A percentile compares a stretch with the other conserved stretches of the same genome.
Conservation (phyloP, 1,284 basidiomycete genomes). For the Ceratobasidium sp. region DNA sequence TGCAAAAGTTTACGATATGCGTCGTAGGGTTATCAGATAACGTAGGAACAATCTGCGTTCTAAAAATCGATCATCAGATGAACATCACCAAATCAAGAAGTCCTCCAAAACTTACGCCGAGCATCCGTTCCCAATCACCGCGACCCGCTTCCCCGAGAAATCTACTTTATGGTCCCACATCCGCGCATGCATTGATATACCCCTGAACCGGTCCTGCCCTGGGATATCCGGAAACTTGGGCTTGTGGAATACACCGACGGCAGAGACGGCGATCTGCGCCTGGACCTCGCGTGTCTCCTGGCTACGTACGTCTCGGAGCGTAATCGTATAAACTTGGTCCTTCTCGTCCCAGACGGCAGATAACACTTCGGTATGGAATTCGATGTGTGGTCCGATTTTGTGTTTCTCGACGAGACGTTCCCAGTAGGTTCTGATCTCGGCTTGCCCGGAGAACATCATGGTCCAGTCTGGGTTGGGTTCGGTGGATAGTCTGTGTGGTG, state of each 20-base stretch:
- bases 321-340: constrained; percentile 38
- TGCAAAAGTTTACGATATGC: constrained; percentile 31
- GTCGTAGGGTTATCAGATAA: constrained; percentile 16
- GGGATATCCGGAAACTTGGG: constrained; percentile 43
- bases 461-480: constrained; percentile 45
- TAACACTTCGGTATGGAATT: constrained; percentile 43
- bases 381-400: constrained; percentile 42
- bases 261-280: constrained; percentile 42
- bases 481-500: constrained; percentile 39
- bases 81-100: not conserved
- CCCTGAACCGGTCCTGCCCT: constrained; percentile 33
- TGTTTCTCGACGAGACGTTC: constrained; percentile 46
- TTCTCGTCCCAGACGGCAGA: constrained; percentile 47
- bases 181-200: constrained; percentile 38
- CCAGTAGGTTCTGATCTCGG: constrained; percentile 46
- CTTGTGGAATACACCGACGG: constrained; percentile 40
- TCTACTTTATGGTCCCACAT: constrained; percentile 41
- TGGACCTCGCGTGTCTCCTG: constrained; percentile 38
- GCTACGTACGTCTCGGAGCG: constrained; percentile 39
- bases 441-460: constrained; percentile 13
- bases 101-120: constrained; percentile 7
- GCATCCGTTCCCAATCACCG: constrained; percentile 39
- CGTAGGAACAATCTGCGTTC: constrained; percentile 28
- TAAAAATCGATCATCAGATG: not conserved
- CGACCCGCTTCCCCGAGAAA: constrained; percentile 29